phyloP scores from a whole-genome alignment of 192 early-diverging fungal genomes.

The Linderina pennispora region DNA sequence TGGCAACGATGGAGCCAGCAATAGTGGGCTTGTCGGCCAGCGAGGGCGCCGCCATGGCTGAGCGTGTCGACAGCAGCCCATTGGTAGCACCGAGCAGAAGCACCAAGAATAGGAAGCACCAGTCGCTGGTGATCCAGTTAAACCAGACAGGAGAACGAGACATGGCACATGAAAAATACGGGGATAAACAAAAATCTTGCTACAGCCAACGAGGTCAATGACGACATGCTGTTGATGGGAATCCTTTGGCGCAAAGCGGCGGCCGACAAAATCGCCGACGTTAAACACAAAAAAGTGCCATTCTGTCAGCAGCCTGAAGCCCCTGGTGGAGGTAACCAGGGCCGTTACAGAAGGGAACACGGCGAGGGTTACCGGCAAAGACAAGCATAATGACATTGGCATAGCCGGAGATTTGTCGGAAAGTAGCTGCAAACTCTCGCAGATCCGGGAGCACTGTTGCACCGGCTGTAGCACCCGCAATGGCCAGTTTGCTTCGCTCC shows the following conservation, averaged over 20 bases:
- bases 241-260: constrained; percentile 39
- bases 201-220: constrained; percentile 43
- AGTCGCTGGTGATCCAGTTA: constrained; percentile 48
- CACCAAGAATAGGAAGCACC: constrained; percentile 42
- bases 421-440: constrained; percentile 21
- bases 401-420: constrained; percentile 42
- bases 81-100: constrained; percentile 56
- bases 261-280: constrained; percentile 67
- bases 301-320: constrained; percentile 31
- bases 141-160: constrained; percentile 50
- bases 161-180: constrained; percentile 63
- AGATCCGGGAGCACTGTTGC: constrained; percentile 7
- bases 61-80: constrained; percentile 57
- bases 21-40: constrained; percentile 49
- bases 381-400: constrained; percentile 51
- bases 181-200: constrained; percentile 57
- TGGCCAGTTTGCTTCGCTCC: constrained; percentile 33
- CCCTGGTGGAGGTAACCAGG: constrained; percentile 50
- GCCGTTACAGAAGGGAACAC: constrained; percentile 73
- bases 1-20: constrained; percentile 61
- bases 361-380: constrained; percentile 61
- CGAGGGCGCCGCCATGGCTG: constrained; percentile 54
- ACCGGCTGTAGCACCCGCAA: too few species aligned
- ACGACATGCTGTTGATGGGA: constrained; percentile 11
- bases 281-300: constrained; percentile 70